These are phyloP conservation scores for Talaromyces amestolkiae DNA, from an alignment of 2,329 filamentous ascomycete species.

Conservation along the genomic window DNA sequence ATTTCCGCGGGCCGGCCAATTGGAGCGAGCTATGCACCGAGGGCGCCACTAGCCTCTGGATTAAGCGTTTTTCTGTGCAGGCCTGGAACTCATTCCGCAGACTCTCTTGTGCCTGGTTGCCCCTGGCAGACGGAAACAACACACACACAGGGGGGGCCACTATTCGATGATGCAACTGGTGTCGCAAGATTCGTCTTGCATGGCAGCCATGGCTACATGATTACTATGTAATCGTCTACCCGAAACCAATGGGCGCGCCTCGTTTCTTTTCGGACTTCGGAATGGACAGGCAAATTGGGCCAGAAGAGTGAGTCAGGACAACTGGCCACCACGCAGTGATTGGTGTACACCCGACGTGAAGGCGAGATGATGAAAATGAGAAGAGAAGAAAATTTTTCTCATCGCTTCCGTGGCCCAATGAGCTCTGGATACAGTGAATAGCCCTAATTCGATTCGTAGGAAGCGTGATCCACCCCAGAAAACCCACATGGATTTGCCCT, in stretches of 20 bases:
- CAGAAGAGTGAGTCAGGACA: slow-evolving; percentile 7
- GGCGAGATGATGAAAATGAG: not conserved
- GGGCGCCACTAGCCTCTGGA: not conserved
- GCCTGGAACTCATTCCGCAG: not conserved
- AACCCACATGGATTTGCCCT: slow-evolving; percentile 5
- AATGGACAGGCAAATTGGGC: not conserved
- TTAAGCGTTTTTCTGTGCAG: not conserved
- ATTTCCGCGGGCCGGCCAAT: slow-evolving; percentile 6
- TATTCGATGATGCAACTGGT: slow-evolving; percentile 9
- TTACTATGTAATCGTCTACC: not conserved
- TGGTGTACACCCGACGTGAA: not conserved
- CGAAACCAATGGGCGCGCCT: slow-evolving; percentile 7
- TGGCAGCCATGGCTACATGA: not conserved
- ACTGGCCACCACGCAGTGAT: not conserved
- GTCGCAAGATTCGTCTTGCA: not conserved
- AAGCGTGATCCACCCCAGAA: not conserved
- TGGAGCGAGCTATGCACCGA: not conserved
- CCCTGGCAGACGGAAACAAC: not conserved
- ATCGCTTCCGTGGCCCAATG: slow-evolving; percentile 11
- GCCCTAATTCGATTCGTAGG: not conserved
- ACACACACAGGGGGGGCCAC: not conserved
- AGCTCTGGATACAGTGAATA: not conserved
- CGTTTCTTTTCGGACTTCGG: not conserved
- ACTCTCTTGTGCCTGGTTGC: not conserved
- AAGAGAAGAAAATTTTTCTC: not conserved